Base-by-base conservation (phyloP, 2,329 filamentous ascomycete genomes). In the Ophiosphaerella herpotricha region DNA sequence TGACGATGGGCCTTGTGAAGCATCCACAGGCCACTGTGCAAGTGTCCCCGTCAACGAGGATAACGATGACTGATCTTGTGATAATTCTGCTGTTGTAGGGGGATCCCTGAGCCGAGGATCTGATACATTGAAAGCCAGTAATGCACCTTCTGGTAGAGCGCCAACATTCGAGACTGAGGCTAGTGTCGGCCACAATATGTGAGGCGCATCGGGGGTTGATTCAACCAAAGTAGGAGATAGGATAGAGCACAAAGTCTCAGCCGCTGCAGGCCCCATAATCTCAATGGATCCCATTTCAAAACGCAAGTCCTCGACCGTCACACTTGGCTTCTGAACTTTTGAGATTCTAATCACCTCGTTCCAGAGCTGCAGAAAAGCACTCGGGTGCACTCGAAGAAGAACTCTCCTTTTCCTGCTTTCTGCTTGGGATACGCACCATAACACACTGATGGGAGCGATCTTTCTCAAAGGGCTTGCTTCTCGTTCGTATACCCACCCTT, bases 41-140 rank as follows among this genome's bases (percentile, higher is more conserved):
- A 94, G 77, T 3, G 80, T 73, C 41, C 87, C 77, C 5, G 89
- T 76, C 9, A 92, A 73, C 3, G 65, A 63, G 7, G 57, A 43
- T 18, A 76, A 62, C 12, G 66, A 58, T 4, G 53, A 42, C 1
- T 60, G 33, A 37, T 67, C 61, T 23, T 58, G 48, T 36, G 37
- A 47, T 43, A 56, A 34, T 57, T 61, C 21, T 82, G 67, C 36
- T 1, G 79, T 82, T 43, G 81, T 81, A 2, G 89, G 88, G 8
- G 92, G 92, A 67, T 91, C 88, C 49, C 82, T 81, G 13, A 97
- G 80, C 7, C 93, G 86, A 26, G 93, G 91, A 67, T 99, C 94
- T 45, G 85, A 80, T 3, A 89, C 78, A 2, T 85, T 80, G 68
- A 97, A 94, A 0, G 83, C 80, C 3, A 97, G 76, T 3, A 94